Base-by-base conservation (phyloP, 768 basidiomycete genomes). In the Kwoniella mangroviensis region DNA sequence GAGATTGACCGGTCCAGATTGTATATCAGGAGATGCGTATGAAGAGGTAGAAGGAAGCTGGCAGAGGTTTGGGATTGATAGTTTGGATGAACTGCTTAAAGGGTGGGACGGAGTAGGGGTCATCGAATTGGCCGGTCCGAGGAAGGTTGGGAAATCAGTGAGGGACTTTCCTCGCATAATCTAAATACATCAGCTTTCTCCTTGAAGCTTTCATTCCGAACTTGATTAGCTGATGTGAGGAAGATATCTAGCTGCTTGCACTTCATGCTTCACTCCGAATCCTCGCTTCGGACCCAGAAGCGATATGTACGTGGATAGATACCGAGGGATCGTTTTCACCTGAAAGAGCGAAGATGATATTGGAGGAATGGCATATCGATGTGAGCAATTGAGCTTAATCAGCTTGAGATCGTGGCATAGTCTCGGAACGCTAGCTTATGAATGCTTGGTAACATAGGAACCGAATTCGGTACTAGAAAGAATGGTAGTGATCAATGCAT, bases 251-350 rank as follows among this genome's bases (percentile, higher is more conserved):
- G 82, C 68, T 83, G n/a, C 71, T 83, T 10, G 75, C 79, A 0
- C 68, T 81, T 5, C 77, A 81, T 66, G 66, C 75, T 17, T 73
- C 70, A 2, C 71, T 82, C 0, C 65, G 75, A 0, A 51, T 68
- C 13, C 68, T 83, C 4, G 15, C 61, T 0, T 11, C n/a, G 4
- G 75, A 82, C 45, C 54, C 65, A 6, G 52, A 40, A 6, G 72
- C 71, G 7, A 63, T 67, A 11, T 81, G 80, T 65, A 53, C 57
- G 21, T 83, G 82, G 82, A 65, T 83, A 10, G 82, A 83, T 56
- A 74, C 78, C 9, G 75, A 80, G n/a, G 79, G 77, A 6, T 72
- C 70, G 7, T 82, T 83, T 57, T 59, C 67, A n/a, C 72, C 79
- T 3, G 62, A 71, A 15, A 45, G 82, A 45, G 80, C 80, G 12